Evolutionary conservation across 768 basidiomycete species (phyloP).

Genomic region (Steccherinum ochraceum): DNA sequence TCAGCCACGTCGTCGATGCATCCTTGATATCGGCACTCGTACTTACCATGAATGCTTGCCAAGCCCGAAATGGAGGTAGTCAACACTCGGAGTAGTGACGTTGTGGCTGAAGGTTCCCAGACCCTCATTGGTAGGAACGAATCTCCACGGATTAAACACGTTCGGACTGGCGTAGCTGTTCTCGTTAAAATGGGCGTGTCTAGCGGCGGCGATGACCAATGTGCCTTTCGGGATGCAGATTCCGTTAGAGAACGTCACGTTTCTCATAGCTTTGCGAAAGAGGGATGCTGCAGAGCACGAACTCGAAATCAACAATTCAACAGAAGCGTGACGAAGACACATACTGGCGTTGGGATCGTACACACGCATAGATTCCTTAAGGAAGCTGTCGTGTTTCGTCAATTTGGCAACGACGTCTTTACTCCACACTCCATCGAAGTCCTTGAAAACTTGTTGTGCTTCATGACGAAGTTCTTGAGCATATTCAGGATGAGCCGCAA

Average conservation of each 20-base stretch:
- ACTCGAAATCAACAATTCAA: not conserved
- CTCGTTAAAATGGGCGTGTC: constrained; percentile 17
- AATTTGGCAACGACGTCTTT: constrained; percentile 22
- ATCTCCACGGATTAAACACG: constrained; percentile 20
- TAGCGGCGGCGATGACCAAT: constrained; percentile 9
- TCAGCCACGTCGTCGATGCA: not conserved
- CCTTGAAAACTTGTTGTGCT: constrained; percentile 12
- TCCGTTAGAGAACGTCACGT: constrained; percentile 16
- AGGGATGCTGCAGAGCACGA: constrained; percentile 3
- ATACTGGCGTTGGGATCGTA: constrained; percentile 10
- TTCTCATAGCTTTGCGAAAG: constrained; percentile 6
- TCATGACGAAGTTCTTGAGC: constrained; percentile 21
- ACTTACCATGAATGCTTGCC: constrained; percentile 17
- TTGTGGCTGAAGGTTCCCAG: constrained; percentile 8
- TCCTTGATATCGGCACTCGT: no score
- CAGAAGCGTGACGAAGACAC: not conserved
- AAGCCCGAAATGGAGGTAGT: constrained; percentile 15
- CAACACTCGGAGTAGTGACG: constrained; percentile 10
- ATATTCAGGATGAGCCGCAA: constrained; percentile 23
- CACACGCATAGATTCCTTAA: constrained; percentile 22
- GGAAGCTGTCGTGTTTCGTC: constrained; percentile 26
- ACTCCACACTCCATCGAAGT: constrained; percentile 20
- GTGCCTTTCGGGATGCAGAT: constrained; percentile 17
- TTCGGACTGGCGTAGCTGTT: constrained; percentile 15
- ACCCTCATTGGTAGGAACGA: constrained; percentile 8